Conservation (phyloP, 768 basidiomycete genomes). For the Leccinum truebloodii region DNA sequence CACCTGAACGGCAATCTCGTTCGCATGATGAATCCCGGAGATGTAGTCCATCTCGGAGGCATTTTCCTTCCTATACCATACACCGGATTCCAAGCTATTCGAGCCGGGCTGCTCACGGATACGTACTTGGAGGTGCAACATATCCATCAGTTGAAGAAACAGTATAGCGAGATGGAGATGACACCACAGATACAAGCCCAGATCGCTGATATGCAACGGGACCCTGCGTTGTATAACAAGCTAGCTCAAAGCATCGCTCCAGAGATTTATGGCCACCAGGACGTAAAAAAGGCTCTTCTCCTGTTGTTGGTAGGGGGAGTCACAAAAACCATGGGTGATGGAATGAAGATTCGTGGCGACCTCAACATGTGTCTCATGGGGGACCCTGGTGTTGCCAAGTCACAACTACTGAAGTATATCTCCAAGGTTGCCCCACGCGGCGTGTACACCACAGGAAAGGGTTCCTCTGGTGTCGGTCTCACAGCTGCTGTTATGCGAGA, state of each 20-base stretch:
- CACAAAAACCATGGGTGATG: slow-evolving; percentile 93
- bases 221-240: slow-evolving; percentile 82
- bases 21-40: slow-evolving; percentile 91
- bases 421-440: slow-evolving; percentile 98
- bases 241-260: slow-evolving; percentile 95
- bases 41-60: slow-evolving; percentile 93
- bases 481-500: slow-evolving; percentile 99
- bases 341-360: slow-evolving; percentile 98
- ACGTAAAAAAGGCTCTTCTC: slow-evolving; percentile 95
- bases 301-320: slow-evolving; percentile 94
- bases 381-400: slow-evolving; percentile 99
- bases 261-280: slow-evolving; percentile 96
- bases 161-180: slow-evolving; percentile 92
- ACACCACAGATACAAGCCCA: slow-evolving; percentile 78
- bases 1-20: slow-evolving; percentile 90
- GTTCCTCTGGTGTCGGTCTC: slow-evolving; percentile 97
- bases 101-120: slow-evolving; percentile 94
- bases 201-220: slow-evolving; percentile 66
- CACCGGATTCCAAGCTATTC: slow-evolving; percentile 95
- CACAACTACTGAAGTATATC: slow-evolving; percentile 95
- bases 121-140: slow-evolving; percentile 94
- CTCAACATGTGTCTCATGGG: slow-evolving; percentile 99
- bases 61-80: slow-evolving; percentile 98
- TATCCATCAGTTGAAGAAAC: slow-evolving; percentile 94
- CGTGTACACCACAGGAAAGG: slow-evolving; percentile 97